Conservation (phyloP, 306 rosid genomes). For the Medicago truncatula region DNA sequence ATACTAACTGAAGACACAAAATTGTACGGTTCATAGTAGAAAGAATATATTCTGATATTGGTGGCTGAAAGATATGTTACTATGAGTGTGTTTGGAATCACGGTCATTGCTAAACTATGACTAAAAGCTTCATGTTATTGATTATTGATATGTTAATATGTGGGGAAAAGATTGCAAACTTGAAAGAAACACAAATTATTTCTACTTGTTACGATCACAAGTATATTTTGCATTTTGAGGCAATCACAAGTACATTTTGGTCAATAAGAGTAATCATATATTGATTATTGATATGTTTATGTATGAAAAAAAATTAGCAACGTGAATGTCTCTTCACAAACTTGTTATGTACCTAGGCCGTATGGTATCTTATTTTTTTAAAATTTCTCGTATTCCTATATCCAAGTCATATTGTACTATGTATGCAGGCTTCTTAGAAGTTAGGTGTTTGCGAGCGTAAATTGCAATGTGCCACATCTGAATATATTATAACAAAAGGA, state of each 20-base stretch:
- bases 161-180: background rate
- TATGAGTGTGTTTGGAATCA: background rate
- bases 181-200: background rate
- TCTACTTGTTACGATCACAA: background rate
- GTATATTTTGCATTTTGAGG: no score
- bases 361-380: no score
- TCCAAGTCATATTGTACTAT: background rate
- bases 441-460: slow-evolving; percentile 1
- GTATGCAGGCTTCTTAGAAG: background rate
- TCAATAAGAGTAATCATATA: background rate
- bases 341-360: background rate
- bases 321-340: background rate
- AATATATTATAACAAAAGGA: slow-evolving; percentile 6
- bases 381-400: background rate
- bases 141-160: no score
- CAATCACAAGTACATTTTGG: background rate
- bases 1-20: background rate
- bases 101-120: background rate
- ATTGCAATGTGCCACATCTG: slow-evolving; percentile 7
- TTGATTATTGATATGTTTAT: background rate
- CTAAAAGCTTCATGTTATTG: background rate
- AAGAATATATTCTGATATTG: background rate
- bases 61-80: background rate
- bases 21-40: background rate
- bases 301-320: background rate